Percentiles rank a stretch among this genome's conserved stretches.
Conservation (phyloP, 148 eudicot genomes). For the Diospyros lotus region DNA sequence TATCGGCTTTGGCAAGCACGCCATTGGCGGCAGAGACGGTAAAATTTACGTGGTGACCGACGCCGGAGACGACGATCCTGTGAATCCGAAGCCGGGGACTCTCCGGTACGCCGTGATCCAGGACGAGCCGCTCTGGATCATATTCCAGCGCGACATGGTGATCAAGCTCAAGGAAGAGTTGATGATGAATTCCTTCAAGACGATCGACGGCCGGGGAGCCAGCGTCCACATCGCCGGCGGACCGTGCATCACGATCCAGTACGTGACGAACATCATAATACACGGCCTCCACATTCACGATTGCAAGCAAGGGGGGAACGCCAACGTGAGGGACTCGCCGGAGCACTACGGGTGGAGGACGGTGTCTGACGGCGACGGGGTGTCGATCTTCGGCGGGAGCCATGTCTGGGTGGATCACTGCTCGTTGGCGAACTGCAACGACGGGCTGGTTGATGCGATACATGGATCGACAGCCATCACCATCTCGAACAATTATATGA, state of each 20-base stretch:
- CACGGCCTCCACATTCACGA: conserved; percentile 55
- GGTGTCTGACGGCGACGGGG: conserved; percentile 63
- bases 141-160: conserved; percentile 50
- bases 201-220: conserved; percentile 62
- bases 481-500: conserved; percentile 60
- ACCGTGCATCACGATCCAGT: conserved; percentile 60
- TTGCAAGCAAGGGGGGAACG: conserved; percentile 50
- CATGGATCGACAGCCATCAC: conserved; percentile 66
- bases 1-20: conserved; percentile 36
- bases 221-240: conserved; percentile 61
- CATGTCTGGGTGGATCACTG: conserved; percentile 64
- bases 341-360: conserved; percentile 56
- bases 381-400: conserved; percentile 53
- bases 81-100: conserved; percentile 56
- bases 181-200: conserved; percentile 59
- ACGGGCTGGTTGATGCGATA: conserved; percentile 60
- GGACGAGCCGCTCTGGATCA: conserved; percentile 59
- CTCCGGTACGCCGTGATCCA: conserved; percentile 54
- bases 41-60: conserved; percentile 37
- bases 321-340: conserved; percentile 47
- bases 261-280: conserved; percentile 53
- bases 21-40: conserved; percentile 31
- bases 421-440: conserved; percentile 49
- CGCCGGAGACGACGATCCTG: conserved; percentile 31
- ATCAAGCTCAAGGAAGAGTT: conserved; percentile 53